These are phyloP conservation scores for Camellia lanceoleosa DNA, from an alignment of 148 eudicot species.

Conservation along the genomic window DNA sequence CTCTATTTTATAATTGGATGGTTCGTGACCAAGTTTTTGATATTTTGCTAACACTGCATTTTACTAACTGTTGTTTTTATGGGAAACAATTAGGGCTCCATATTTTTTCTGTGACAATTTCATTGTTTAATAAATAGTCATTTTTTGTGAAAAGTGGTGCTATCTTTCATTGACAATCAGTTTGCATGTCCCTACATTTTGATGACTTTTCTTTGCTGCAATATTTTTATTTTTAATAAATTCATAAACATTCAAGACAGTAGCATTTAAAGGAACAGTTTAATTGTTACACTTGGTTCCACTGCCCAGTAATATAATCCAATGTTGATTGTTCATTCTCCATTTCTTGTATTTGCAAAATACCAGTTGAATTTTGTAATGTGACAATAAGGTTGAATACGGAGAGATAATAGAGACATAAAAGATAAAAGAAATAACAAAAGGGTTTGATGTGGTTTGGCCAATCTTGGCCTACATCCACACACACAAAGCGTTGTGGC, in stretches of 20 bases:
- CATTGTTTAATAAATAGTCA: background rate
- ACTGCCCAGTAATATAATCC: background rate
- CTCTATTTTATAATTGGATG: background rate
- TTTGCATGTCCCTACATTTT: background rate
- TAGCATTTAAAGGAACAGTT: background rate
- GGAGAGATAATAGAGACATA: too few species aligned
- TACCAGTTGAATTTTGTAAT: background rate
- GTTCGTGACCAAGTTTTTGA: background rate
- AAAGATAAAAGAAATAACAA: too few species aligned
- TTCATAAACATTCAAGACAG: background rate
- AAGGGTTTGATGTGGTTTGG: too few species aligned
- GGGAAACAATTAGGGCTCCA: background rate
- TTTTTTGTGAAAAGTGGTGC: background rate
- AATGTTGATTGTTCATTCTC: too few species aligned
- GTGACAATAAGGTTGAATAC: too few species aligned
- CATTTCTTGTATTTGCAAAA: background rate
- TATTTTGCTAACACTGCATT: background rate
- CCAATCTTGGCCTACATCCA: too few species aligned
- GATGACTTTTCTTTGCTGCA: background rate
- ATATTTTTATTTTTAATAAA: background rate
- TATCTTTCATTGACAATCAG: background rate
- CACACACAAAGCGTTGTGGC: too few species aligned
- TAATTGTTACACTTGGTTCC: background rate
- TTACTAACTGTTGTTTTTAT: background rate
- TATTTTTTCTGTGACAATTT: background rate